Percentiles rank a stretch among this genome's conserved stretches.
These are phyloP conservation scores for Boletus austroedulis DNA, from an alignment of 1,284 basidiomycete species.

Conservation along the genomic window DNA sequence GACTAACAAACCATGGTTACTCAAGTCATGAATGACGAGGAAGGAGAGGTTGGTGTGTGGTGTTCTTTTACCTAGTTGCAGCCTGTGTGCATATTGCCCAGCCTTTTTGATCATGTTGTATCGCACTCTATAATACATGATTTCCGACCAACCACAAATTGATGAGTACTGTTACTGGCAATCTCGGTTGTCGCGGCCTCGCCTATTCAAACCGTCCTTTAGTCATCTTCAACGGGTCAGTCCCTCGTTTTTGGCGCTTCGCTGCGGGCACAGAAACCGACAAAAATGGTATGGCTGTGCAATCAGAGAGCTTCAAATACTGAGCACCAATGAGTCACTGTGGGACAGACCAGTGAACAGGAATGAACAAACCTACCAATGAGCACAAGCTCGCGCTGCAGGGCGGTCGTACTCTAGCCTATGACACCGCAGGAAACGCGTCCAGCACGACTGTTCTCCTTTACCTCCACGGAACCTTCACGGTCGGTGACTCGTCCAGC, in stretches of 20 bases:
- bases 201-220: no score
- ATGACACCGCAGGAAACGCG: constrained; percentile 47
- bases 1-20: constrained; percentile 73
- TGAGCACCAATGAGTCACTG: background rate
- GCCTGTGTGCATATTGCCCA: background rate
- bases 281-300: background rate
- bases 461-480: constrained; percentile 52
- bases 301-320: background rate
- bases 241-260: background rate
- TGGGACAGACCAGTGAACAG: background rate
- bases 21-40: constrained; percentile 35
- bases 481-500: constrained; percentile 41
- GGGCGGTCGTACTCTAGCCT: constrained; percentile 50
- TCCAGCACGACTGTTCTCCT: constrained; percentile 47
- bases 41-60: background rate
- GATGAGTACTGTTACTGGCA: no score
- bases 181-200: no score
- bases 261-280: background rate
- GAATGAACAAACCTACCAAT: constrained; percentile 9
- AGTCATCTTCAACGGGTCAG: constrained; percentile 16
- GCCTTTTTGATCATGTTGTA: no score
- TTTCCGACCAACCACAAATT: background rate
- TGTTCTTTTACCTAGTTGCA: background rate
- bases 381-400: constrained; percentile 44
- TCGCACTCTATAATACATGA: no score